phyloP scores from a whole-genome alignment of 345 rosid genomes.

The Lepidium sativum region DNA sequence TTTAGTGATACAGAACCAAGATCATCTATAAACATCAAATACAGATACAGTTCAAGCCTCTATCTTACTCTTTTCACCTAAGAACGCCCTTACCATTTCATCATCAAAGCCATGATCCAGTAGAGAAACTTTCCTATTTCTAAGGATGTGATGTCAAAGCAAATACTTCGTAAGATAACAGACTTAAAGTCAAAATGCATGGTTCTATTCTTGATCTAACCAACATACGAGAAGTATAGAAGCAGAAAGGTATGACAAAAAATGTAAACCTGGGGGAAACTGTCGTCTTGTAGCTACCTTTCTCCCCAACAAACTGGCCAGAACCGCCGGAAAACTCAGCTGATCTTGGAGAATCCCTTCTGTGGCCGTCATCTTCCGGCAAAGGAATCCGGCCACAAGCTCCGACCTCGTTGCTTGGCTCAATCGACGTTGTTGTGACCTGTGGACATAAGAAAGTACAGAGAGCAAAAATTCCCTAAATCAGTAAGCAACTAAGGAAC shows the following conservation, averaged over 20 bases:
- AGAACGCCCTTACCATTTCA: background rate
- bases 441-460: background rate
- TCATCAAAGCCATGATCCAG: background rate
- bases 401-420: slow-evolving; percentile 42
- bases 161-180: background rate
- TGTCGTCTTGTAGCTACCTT: slow-evolving; percentile 32
- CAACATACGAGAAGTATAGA: background rate
- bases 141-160: background rate
- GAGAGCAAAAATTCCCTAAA: background rate
- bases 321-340: slow-evolving; percentile 34
- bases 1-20: background rate
- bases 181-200: background rate
- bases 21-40: background rate
- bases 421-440: slow-evolving; percentile 43
- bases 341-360: slow-evolving; percentile 40
- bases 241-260: background rate
- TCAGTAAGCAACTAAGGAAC: background rate
- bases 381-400: slow-evolving; percentile 25
- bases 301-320: slow-evolving; percentile 26
- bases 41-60: background rate
- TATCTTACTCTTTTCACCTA: background rate
- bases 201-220: background rate
- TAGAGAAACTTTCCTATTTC: background rate
- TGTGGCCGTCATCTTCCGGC: slow-evolving; percentile 37
- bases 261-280: slow-evolving; percentile 43